Evolutionary conservation across 2,329 filamentous ascomycete genomes (phyloP).

Genomic region (Verticillium isaacii): DNA sequence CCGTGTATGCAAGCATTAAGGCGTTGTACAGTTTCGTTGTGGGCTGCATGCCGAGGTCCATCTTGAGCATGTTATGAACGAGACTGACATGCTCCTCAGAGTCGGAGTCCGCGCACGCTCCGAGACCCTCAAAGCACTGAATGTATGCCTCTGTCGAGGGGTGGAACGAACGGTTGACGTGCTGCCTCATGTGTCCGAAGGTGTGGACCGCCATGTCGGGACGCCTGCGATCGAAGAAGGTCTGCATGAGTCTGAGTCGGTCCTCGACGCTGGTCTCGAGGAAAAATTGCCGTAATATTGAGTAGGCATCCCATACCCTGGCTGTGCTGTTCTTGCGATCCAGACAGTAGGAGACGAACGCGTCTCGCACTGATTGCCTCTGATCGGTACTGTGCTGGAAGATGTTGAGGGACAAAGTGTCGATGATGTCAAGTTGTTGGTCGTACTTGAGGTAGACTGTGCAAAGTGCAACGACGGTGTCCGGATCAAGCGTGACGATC

Average conservation of each 20-base stretch:
- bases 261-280: constrained; percentile 59
- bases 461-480: constrained; percentile 70
- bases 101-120: constrained; percentile 38
- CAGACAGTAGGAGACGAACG: constrained; percentile 64
- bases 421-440: constrained; percentile 73
- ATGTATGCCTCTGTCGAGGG: constrained; percentile 74
- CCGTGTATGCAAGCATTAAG: constrained; percentile 80
- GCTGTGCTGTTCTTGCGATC: constrained; percentile 58
- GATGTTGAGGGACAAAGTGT: constrained; percentile 73
- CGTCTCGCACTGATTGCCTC: constrained; percentile 59
- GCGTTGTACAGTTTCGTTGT: constrained; percentile 76
- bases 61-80: constrained; percentile 90
- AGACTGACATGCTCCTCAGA: constrained; percentile 59
- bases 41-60: constrained; percentile 76
- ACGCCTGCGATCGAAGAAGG: constrained; percentile 72
- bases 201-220: constrained; percentile 82
- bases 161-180: constrained; percentile 55
- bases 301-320: constrained; percentile 60
- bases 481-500: constrained; percentile 63
- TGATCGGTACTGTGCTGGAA: constrained; percentile 67
- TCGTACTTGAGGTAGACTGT: constrained; percentile 69
- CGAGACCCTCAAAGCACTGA: constrained; percentile 71
- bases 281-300: constrained; percentile 62
- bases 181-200: constrained; percentile 91
- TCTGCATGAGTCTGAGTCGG: constrained; percentile 71